Base-by-base conservation (phyloP, 192 early-diverging fungal species). In the Gryganskiella cystojenkinii region DNA sequence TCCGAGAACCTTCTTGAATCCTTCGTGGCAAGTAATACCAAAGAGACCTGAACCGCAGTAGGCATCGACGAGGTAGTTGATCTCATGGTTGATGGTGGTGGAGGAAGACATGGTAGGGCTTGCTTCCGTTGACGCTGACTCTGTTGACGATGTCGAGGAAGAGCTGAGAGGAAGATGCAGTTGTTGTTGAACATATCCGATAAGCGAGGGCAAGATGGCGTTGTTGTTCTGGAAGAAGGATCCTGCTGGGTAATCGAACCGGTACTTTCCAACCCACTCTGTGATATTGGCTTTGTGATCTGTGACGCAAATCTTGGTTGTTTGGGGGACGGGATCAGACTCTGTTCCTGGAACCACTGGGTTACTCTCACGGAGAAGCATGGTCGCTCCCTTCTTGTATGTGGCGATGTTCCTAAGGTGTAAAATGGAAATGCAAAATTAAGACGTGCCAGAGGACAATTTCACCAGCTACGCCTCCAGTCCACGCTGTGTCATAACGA, bases 31-130 rank as follows among this genome's bases (percentile, higher is more conserved):
- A 1, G 89, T 81, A 28, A 92, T 85, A 4, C 87, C 90, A 82
- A 92, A 92, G 24, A 92, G 67, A 10, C 91, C 91, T 1, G 91
- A 85, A 11, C 91, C 91, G 68, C 91, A 92, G 74, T 91, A 92
- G 0, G 91, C 89, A 58, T 92, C 91, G 27, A 92, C 84, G 22
- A 91, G 81, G 50, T 84, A 83, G 44, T 57, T 67, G 34, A 86
- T 81, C 42, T 62, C 79, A 49, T 83, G 64, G 46, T 64, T 53
- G 53, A 70, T 42, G 11, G 30, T 63, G 11, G 59, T 46, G 1
- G 62, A 61, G 20, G 55, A 57, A 22, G 14, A 50, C 3, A 40
- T n/a, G 2, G 1, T n/a, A 13, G 52, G 24, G 27, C 30, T 20
- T 37, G 58, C 19, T 50, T 47, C 15, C 13, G 49, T 14, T 25